These are phyloP conservation scores for Hemileia vastatrix DNA, from an alignment of 1,284 basidiomycete species.

Conservation along the genomic window DNA sequence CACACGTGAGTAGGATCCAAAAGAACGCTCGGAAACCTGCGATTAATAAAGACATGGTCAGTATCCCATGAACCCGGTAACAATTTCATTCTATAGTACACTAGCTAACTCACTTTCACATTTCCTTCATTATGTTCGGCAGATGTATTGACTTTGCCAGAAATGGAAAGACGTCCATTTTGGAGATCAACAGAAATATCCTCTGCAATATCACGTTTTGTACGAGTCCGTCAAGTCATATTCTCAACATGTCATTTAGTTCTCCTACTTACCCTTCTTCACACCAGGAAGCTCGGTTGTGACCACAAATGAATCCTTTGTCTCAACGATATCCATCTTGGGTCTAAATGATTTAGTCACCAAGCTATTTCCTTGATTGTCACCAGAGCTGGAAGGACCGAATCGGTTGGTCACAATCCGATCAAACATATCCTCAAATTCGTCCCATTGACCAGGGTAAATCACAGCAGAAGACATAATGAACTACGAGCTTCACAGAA, in stretches of 20 bases:
- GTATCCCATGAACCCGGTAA: no score
- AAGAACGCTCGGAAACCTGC: constrained; percentile 12
- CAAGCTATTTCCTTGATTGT: background rate
- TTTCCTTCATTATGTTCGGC: constrained; percentile 10
- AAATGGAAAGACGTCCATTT: constrained; percentile 10
- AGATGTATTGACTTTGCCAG: constrained; percentile 12
- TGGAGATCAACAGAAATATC: constrained; percentile 23
- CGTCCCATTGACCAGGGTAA: constrained; percentile 15
- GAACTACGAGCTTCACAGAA: no score
- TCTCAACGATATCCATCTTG: constrained; percentile 18
- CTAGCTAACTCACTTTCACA: constrained; percentile 11
- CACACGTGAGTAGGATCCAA: constrained; percentile 4
- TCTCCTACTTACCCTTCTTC: constrained; percentile 14
- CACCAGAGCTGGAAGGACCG: constrained; percentile 2
- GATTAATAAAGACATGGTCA: no score
- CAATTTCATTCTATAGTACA: no score
- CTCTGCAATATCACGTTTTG: no score
- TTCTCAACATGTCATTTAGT: no score
- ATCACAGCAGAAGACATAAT: constrained; percentile 14
- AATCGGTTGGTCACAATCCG: constrained; percentile 19
- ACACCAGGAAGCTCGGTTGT: constrained; percentile 16
- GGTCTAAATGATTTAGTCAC: constrained; percentile 5
- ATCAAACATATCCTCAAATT: constrained; percentile 16
- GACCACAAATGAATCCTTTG: constrained; percentile 1
- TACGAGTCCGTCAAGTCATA: no score